These are phyloP conservation scores for Trametes pubescens DNA, from an alignment of 1,284 basidiomycete genomes.

Conservation along the genomic window DNA sequence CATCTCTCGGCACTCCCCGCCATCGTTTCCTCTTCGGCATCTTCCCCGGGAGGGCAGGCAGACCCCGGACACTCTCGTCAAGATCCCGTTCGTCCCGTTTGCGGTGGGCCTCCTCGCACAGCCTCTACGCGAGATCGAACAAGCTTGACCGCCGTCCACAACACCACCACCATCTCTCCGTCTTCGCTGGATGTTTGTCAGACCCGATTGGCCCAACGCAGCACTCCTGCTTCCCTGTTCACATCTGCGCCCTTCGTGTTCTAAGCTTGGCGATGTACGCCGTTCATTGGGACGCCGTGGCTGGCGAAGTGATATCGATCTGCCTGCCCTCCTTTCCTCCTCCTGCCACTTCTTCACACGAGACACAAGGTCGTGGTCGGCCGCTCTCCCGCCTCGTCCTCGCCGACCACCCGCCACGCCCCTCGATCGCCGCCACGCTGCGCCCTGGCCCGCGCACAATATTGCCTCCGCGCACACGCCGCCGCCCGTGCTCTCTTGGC, in stretches of 20 bases:
- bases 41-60: not conserved
- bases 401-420: not conserved
- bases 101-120: not conserved
- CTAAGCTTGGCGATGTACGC: not conserved
- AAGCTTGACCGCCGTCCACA: not conserved
- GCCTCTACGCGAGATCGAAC: not conserved
- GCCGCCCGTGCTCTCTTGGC: not conserved
- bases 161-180: not conserved
- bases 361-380: not conserved
- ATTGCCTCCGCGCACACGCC: constrained; percentile 2
- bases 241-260: not conserved
- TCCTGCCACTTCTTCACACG: not conserved
- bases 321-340: not conserved
- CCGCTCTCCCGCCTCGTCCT: not conserved
- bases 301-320: not conserved
- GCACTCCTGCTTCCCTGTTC: not conserved
- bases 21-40: constrained; percentile 3
- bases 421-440: constrained; percentile 1
- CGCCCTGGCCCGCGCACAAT: not conserved
- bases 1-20: constrained; percentile 8
- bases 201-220: not conserved
- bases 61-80: not conserved
- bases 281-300: too few species aligned
- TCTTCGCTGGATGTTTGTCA: not conserved
- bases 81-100: too few species aligned